Percentiles rank a stretch among this genome's conserved stretches.
phyloP scores from a whole-genome alignment of 164 flowering plant species.

The Magnolia kwangsiensis region DNA sequence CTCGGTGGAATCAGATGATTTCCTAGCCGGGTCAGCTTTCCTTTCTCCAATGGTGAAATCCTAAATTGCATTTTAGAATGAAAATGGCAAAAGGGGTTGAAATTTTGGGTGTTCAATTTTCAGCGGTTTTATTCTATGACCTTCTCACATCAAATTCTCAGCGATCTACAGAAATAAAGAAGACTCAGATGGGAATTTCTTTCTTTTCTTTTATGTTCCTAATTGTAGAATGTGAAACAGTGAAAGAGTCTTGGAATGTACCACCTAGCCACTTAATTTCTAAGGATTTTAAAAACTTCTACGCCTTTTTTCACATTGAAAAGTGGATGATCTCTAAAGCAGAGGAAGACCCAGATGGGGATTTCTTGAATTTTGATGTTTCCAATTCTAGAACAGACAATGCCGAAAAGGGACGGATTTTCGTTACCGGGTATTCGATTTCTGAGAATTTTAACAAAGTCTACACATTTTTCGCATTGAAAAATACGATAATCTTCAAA shows the following conservation, averaged over 20 bases:
- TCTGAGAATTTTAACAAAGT: neutral
- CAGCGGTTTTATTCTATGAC: neutral
- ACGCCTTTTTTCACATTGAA: neutral
- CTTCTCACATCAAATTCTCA: neutral
- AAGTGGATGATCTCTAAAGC: neutral
- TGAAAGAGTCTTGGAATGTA: neutral
- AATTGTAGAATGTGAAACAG: neutral
- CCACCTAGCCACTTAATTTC: neutral
- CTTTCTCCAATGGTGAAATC: neutral
- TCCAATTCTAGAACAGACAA: neutral
- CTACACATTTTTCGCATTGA: neutral
- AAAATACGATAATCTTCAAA: neutral
- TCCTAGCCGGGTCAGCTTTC: neutral
- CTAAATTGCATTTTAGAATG: constrained; percentile 5
- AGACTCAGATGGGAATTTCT: no score
- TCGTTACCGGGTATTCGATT: neutral
- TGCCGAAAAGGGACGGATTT: neutral
- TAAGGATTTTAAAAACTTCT: neutral
- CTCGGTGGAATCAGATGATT: neutral
- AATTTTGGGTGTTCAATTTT: neutral
- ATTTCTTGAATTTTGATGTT: neutral
- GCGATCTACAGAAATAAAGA: neutral
- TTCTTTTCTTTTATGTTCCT: neutral
- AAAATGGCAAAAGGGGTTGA: neutral
- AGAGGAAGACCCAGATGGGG: neutral